Percentiles rank a stretch among this genome's conserved stretches.
Evolutionary conservation across 75 land plant species (phyloP).

Genomic region (Adiantum capillusveneris): DNA sequence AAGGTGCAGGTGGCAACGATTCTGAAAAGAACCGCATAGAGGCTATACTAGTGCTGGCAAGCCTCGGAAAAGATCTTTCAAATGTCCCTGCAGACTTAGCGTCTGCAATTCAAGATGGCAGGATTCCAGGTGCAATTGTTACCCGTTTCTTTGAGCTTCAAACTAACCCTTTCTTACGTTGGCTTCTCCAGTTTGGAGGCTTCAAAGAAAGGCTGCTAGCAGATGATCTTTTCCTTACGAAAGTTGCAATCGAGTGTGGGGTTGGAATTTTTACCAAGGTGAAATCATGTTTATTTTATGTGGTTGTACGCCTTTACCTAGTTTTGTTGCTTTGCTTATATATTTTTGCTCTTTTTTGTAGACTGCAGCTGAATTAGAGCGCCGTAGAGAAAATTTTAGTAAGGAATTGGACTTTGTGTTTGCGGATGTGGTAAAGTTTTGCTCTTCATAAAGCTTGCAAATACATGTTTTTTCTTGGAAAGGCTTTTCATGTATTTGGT

Average conservation of each 20-base stretch:
- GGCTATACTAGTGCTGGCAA: slow-evolving; percentile 46
- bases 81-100: slow-evolving; percentile 62
- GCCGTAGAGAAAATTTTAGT: slow-evolving; percentile 69
- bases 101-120: slow-evolving; percentile 61
- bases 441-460: no score
- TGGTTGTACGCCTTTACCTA: no score
- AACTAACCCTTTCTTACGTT: slow-evolving; percentile 38
- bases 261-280: slow-evolving; percentile 96
- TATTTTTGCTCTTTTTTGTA: slow-evolving; percentile 22
- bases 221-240: slow-evolving; percentile 85
- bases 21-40: slow-evolving; percentile 43
- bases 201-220: slow-evolving; percentile 81
- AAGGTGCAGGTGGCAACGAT: slow-evolving; percentile 12
- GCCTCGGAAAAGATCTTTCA: slow-evolving; percentile 47
- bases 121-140: slow-evolving; percentile 49
- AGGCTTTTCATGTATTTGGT: no score
- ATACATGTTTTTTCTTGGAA: no score
- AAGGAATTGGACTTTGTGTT: slow-evolving; percentile 85
- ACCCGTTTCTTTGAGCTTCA: slow-evolving; percentile 48
- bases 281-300: no score
- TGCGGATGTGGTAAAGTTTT: slow-evolving; percentile 87
- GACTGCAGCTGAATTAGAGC: slow-evolving; percentile 91
- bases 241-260: slow-evolving; percentile 85
- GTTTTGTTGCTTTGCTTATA: no score
- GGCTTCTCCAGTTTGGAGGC: slow-evolving; percentile 77